Evolutionary conservation across 495 filamentous ascomycete genomes (phyloP), one percentile per base, ranked within the genome.

Genomic region (Oidiodendron maius): DNA sequence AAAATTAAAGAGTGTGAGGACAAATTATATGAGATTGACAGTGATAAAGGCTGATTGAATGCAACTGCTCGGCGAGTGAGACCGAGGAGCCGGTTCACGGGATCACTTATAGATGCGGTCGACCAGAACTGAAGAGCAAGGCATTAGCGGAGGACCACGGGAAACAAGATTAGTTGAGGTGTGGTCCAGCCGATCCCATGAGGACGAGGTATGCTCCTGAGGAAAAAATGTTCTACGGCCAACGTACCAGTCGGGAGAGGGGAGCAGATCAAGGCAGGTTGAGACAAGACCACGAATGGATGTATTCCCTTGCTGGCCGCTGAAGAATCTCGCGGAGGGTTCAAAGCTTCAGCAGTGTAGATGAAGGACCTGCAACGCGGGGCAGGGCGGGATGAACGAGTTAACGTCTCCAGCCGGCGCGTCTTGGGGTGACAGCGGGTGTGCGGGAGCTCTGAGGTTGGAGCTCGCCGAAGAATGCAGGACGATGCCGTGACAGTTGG

Each of bases 341-440:
- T 38, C 35, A 34, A 52, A 37, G 12, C 50, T 38, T 42, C 25
- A 26, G 46, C 45, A 51, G 43, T 48, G 48, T 48, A n/a, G n/a
- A 38, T 44, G 44, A 46, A n/a, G n/a, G n/a, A 50, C 53, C 38
- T 39, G 52, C 47, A 39, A 52, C 43, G 42, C 11, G 22, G n/a
- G n/a, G n/a, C n/a, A 46, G 43, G 51, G 50, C 39, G 28, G 50
- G 59, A 61, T 56, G 50, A 58, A 56, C 59, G 59, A 61, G 55
- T 58, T 44, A 61, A 61, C 59, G 59, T 56, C 59, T 61, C 59
- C 59, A 58, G 47, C 55, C 53, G 57, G 45, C 46, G 43, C 44
- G 54, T 41, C 42, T 35, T 56, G 34, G 24, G 44, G 17, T 46
- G 34, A 28, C 43, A 38, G 47, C 41, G 41, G 28, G 46, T 39